Base-by-base conservation (phyloP, 129 eudicot species). In the Erigeron canadensis region DNA sequence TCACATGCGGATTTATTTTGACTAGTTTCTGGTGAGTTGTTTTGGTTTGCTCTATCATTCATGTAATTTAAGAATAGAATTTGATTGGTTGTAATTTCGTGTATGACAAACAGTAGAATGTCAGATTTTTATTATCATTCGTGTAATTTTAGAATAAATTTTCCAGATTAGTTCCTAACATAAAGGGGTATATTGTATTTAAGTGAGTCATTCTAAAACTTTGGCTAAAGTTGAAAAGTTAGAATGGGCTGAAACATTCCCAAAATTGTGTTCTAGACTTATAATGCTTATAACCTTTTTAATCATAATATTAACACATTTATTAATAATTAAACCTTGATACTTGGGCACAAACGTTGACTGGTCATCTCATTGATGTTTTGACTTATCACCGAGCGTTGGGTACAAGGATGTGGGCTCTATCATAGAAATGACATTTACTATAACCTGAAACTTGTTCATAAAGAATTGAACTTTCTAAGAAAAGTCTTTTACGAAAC, bases 1-100 rank as follows among this genome's bases (percentile, higher is more conserved):
- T 67, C 11, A 19, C 34, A 56, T 45, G 23, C 62, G 61, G 42
- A 57, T 57, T 56, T 62, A 12, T 10, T 73, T 39, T 48, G 63
- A 54, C 21, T 67, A 76, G 80, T 42, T 67, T 67, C 19, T 44
- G 59, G 45, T 67, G 80, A 75, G 80, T 50, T 68, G 80, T 68
- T 64, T 68, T 19, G 63, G 34, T 76, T 67, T 67, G 18, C 18
- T 76, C 43, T 39, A 41, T 73, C 51, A 50, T 40, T 48, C 39
- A 50, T 63, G 62, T 62, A 34, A 22, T 70, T 12, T 71, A 42
- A 56, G 53, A 54, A 53, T 57, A 70, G 53, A 6, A 16, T 16
- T 53, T 53, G 69, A 45, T 76, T 67, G 58, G 54, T 58, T 57
- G 62, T 16, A 53, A 60, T 51, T 37, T 63, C 18, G 42, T 63